Base-by-base conservation (phyloP, 208 protist genomes). In the Wallacemonas sp. region DNA sequence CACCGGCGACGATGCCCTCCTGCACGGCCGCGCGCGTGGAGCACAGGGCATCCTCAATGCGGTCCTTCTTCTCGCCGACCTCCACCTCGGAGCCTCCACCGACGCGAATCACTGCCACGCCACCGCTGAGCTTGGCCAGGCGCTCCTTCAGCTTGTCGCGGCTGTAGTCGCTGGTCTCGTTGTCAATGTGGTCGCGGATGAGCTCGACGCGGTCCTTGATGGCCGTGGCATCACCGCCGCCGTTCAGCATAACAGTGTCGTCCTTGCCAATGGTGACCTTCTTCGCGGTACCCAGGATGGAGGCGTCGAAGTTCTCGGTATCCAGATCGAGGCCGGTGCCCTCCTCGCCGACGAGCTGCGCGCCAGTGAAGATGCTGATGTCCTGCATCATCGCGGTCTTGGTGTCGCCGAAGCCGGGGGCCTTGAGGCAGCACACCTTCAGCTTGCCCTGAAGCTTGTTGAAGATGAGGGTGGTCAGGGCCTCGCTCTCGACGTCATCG, bases 11-110 rank as follows among this genome's bases (percentile, higher is more conserved):
- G 61, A 99, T 99, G 73, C 99, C 99, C 87, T 99, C 98, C 77
- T 99, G 91, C 49, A 99, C 96, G 38, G 99, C 99, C 16, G 98
- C 98, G 57, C 98, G 89, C 2, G 98, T 99, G 16, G 99, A 97
- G 82, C 98, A 99, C 18, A 99, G 90, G 3, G 99, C 99, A 81
- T 99, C 99, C 20, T 89, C 94, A 22, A 99, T 91, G 62, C 98
- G 90, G 87, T 99, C 99, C 87, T 99, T 99, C 91, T 98, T 99
- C 91, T 99, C 99, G 74, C 86, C 88, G n/a, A 99, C 98, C 88
- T 99, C 99, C 22, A 99, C 97, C 80, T 99, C 99, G 14, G 92
- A 98, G 28, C 86, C 91, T 57, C 99, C 99, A 42, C 99, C 99
- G 54, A 99, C 94, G 67, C 96, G 97, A 80, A 99, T 95, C 32